Evolutionary conservation across 2,329 filamentous ascomycete species (phyloP).

Genomic region (Pseudogymnoascus sp.): DNA sequence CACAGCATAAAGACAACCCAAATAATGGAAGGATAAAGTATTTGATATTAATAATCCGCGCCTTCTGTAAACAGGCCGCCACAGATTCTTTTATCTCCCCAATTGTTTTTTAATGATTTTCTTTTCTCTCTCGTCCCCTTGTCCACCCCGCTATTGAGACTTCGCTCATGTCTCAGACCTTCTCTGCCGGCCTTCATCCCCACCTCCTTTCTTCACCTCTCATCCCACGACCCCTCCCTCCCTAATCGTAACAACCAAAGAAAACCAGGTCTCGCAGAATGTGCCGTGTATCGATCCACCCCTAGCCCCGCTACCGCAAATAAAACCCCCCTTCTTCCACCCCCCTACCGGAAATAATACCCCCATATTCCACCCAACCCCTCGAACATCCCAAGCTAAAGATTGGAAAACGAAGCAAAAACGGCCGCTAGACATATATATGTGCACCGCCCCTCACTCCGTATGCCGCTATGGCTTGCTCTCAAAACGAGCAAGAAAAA

Average conservation of each 20-base stretch:
- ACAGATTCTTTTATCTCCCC: not conserved
- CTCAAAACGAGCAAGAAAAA: not conserved
- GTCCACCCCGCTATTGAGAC: not conserved
- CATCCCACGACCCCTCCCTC: not conserved
- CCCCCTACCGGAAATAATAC: not conserved
- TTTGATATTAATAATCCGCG: slow-evolving; percentile 2
- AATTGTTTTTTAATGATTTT: not conserved
- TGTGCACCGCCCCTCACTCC: not conserved
- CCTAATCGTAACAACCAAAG: not conserved
- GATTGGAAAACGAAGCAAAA: not conserved
- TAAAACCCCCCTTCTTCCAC: not conserved
- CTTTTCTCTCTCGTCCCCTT: not conserved
- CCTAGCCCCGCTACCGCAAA: not conserved
- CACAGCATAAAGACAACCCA: not conserved
- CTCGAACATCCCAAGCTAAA: not conserved
- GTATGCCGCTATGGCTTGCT: not conserved
- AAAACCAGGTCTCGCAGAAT: not conserved
- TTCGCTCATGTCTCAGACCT: not conserved
- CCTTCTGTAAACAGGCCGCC: not conserved
- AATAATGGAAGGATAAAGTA: slow-evolving; percentile 1
- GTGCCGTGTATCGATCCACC: not conserved
- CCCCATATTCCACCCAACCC: not conserved
- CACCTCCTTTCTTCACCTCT: not conserved
- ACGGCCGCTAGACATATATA: not conserved
- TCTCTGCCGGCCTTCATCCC: not conserved